phyloP scores from a whole-genome alignment of 73 alveolate genomes.

The Loxodes magnus region DNA sequence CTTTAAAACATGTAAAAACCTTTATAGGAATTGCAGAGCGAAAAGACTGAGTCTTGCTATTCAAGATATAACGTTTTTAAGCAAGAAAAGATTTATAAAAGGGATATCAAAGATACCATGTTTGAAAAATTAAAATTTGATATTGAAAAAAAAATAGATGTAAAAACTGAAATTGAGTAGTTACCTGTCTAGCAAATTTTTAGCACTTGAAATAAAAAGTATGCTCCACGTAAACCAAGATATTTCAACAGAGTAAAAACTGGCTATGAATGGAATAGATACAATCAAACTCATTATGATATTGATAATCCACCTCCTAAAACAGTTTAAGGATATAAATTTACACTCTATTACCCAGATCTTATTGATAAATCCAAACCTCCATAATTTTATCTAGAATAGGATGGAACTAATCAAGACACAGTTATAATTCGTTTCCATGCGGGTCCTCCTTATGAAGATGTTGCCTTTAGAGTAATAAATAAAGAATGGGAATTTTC shows the following conservation, averaged over 20 bases:
- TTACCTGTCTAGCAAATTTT: neutral
- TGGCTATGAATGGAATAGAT: conserved; percentile 99
- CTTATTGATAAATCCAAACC: conserved; percentile 92
- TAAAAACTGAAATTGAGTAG: neutral
- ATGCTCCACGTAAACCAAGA: conserved; percentile 85
- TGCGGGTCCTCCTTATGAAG: conserved; percentile 99
- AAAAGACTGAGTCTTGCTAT: too few species aligned
- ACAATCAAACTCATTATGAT: conserved; percentile 97
- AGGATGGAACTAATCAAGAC: conserved; percentile 51
- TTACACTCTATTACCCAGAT: conserved; percentile 97
- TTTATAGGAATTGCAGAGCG: too few species aligned
- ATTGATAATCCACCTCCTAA: conserved; percentile 99
- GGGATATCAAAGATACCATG: conserved; percentile 1
- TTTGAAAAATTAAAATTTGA: conserved; percentile 1
- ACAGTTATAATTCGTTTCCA: conserved; percentile 84
- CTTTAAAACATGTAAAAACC: too few species aligned
- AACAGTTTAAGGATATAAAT: conserved; percentile 93
- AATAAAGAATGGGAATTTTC: conserved; percentile 99
- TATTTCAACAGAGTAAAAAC: conserved; percentile 87
- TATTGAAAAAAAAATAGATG: neutral
- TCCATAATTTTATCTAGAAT: conserved; percentile 84
- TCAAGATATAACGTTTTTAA: conserved; percentile 32
- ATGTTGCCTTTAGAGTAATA: conserved; percentile 95
- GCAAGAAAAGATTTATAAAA: conserved; percentile 23
- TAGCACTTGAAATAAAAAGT: conserved; percentile 76